phyloP scores from a whole-genome alignment of 129 eudicot species.

The Centaurea solstitialis region DNA sequence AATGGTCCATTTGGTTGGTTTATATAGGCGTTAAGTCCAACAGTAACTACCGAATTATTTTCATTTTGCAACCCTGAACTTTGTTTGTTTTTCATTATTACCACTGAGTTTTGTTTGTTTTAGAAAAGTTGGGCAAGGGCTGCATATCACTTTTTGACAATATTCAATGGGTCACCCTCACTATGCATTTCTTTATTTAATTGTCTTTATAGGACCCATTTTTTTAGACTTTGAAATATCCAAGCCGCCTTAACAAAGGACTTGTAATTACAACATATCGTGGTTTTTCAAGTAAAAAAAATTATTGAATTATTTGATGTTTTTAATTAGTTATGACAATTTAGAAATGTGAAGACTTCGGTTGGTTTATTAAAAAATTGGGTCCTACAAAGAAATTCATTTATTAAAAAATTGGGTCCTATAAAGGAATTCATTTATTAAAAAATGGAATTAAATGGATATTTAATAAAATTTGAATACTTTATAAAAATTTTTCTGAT shows the following conservation, averaged over 20 bases:
- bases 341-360: no score
- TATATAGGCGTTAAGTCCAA: conserved; percentile 31
- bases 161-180: conserved; percentile 1
- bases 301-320: neutral
- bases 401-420: no score
- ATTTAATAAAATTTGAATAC: no score
- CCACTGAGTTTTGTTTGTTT: conserved; percentile 4
- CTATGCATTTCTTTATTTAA: conserved; percentile 9
- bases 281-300: neutral
- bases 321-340: neutral
- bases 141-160: conserved; percentile 15
- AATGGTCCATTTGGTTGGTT: conserved; percentile 28
- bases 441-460: no score
- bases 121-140: neutral
- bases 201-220: conserved; percentile 12
- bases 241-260: conserved; percentile 16
- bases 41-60: conserved; percentile 19
- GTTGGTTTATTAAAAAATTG: no score
- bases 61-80: conserved; percentile 2
- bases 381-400: no score
- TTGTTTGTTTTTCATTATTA: neutral
- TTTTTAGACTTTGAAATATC: conserved; percentile 25
- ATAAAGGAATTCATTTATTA: no score
- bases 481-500: no score
- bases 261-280: neutral